Base-by-base conservation (phyloP, 1,139 yeast species). In the Candida sp. region DNA sequence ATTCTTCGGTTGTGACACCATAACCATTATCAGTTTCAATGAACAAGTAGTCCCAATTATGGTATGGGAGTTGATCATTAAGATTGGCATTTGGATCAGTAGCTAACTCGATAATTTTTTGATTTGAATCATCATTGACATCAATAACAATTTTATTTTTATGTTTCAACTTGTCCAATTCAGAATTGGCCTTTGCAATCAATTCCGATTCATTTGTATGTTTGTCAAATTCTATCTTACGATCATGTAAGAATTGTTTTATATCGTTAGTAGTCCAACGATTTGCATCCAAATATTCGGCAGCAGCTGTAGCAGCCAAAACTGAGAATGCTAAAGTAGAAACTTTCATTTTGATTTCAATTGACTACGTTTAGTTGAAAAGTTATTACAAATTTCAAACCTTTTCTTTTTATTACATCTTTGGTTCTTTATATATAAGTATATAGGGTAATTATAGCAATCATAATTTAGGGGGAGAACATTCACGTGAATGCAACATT, bases 221-320 rank as follows among this genome's bases (percentile, higher is more conserved):
- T 21, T 56, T 53, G 22, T 60, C 58, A 39, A 58, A 45, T 33
- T 56, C 51, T 21, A 66, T 54, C 25, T 63, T 59, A 35, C 74
- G 67, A 49, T 75, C 81, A 33, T 52, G 53, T 39, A 63, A 57
- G 42, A 64, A 64, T 38, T 62, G 61, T 44, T 58, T 58, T 22
- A 64, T 43, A 40, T 64, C 69, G 27, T 51, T 52, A 32, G 46
- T 48, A 38, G 56, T 57, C 66, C 67, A 63, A 19, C 49, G 45
- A 11, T 49, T 42, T 35, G 54, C 50, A 15, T 47, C 48, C 12
- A 38, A 40, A 35, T 44, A 39, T 9, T 44, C 43, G 23, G 41
- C 23, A 5, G 40, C 47, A 21, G 32, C 27, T 8, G 19, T 38
- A 21, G 35, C 22, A 29, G 41, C 35, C 21, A 42, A 35, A 35